A percentile compares a stretch with the other conserved stretches of the same genome.
Conservation (phyloP, 2,329 filamentous ascomycete species). For the Fusarium sp. region DNA sequence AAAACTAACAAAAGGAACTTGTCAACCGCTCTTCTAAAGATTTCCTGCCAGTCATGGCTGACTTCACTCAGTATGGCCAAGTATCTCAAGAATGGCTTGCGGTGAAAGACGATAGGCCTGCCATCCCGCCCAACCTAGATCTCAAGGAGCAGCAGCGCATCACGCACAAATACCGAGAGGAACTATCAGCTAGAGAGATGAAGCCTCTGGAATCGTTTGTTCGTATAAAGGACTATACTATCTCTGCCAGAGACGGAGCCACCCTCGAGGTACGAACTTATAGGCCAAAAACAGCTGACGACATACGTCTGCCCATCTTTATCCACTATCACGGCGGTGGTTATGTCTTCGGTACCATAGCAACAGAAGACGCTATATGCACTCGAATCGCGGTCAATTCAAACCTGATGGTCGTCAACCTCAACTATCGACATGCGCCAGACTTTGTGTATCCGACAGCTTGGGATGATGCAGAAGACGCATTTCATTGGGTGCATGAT, state of each 20-base stretch:
- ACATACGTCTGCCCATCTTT: slow-evolving; percentile 64
- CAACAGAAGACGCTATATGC: slow-evolving; percentile 68
- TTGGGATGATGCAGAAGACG: slow-evolving; percentile 68
- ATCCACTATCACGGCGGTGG: slow-evolving; percentile 70
- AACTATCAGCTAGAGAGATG: slow-evolving; percentile 17
- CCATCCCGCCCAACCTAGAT: slow-evolving; percentile 5
- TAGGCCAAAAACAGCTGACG: slow-evolving; percentile 15
- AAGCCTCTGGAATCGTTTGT: slow-evolving; percentile 41
- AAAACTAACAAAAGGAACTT: too few relatives aligned
- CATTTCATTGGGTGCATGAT: slow-evolving; percentile 67
- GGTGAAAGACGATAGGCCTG: slow-evolving; percentile 41
- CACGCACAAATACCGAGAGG: slow-evolving; percentile 37
- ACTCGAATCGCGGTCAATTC: slow-evolving; percentile 61
- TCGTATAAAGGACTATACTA: slow-evolving; percentile 51
- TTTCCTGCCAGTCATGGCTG: slow-evolving; percentile 30
- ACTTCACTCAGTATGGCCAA: slow-evolving; percentile 57
- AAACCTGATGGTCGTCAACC: slow-evolving; percentile 64
- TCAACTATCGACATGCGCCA: slow-evolving; percentile 73
- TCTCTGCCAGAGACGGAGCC: slow-evolving; percentile 38
- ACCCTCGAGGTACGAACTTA: slow-evolving; percentile 43
- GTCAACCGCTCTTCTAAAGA: too few relatives aligned
- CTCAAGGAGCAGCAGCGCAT: slow-evolving; percentile 35
- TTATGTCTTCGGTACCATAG: slow-evolving; percentile 68
- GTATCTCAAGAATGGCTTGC: slow-evolving; percentile 62
- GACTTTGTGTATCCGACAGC: slow-evolving; percentile 66